Evolutionary conservation across 140 eudicot species (phyloP), one percentile per base, ranked within the genome.

Genomic region (Stevia rebaudiana): DNA sequence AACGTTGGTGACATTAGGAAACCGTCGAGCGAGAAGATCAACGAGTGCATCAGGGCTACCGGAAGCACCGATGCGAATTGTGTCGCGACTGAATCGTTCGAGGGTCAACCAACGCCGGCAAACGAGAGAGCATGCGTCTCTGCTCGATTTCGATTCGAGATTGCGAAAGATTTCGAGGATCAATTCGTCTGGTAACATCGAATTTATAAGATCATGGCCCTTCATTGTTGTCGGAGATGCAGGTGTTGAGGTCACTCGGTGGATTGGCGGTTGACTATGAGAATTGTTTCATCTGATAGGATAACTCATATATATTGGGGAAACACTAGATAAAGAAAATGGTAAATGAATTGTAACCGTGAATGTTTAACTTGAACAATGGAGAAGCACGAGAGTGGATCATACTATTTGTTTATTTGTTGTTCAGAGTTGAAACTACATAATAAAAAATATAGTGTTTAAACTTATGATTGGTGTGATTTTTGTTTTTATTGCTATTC

Each of bases 51-150:
- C 95, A 5, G 97, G 94, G 50, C 76, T 67, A 2, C 85, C 86
- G 2, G 97, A 86, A 3, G 97, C 97, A 9, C 94, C 95, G 81
- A 90, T 76, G 10, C 87, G 95, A 52, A 90, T 70, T 13, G 95
- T 82, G 43, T 80, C 86, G 13, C 97, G 97, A 80, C 94, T 84
- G 52, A 78, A 75, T 15, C 94, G 84, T 56, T 90, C 95, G 17
- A 90, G 84, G 39, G 48, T 33, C 51, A 80, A 77, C 97, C 97
- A 90, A n/a, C 95, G 79, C 50, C 82, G 80, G 78, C 97, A 90
- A 11, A 90, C 97, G 28, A 87, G 81, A 10, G 97, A 82, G 44
- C 82, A 78, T 0, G 95, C 86, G 43, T 90, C 95, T 11, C 95
- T 76, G 80, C 65, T 80, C 4, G 86, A 40, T 63, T 90, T 84